Base-by-base conservation (phyloP, 768 basidiomycete genomes). In the Mycena sanguinolenta region DNA sequence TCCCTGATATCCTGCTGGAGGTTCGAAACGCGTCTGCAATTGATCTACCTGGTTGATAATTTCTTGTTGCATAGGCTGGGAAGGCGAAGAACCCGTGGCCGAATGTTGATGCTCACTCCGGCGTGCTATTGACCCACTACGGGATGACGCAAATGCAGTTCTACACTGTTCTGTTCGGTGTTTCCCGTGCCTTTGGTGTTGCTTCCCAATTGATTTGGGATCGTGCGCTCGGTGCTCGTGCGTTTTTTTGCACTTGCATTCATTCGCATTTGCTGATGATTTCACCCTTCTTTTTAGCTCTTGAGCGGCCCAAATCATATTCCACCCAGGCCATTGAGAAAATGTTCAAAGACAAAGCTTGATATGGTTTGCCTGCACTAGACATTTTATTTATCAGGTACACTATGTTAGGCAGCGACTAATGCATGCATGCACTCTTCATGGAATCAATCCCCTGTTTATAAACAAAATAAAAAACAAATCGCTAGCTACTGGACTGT, bases 81-180 rank as follows among this genome's bases (percentile, higher is more conserved):
- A 95, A 95, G 82, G 94, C 94, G 21, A 95, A 95, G 88, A 95
- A 95, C 85, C 94, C 94, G 2, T 95, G 93, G 93, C 97, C 97
- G 53, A 99, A 98, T 80, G 97, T 99, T 65, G 97, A 98, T 80
- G 95, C 97, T 58, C 96, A 97, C 85, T 98, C 97, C 19, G 96
- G 95, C 82, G 94, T 90, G 62, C 89, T 97, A 54, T 84, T 97
- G 25, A 92, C 92, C 32, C 85, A 96, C 83, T 96, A 96, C 77
- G 95, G 95, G 58, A 84, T 97, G 64, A 89, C 87, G 72, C 90
- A 97, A 82, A 96, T 97, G 92, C 89, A 95, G 79, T 98, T 94
- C 88, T 98, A 98, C 85, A 98, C 97, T 74, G 97, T 99, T 65
- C 87, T 98, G 69, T 98, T 98, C 81, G 96, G 96, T 85, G 94